Base-by-base conservation (phyloP, 306 rosid species). In the Prunus mume region DNA sequence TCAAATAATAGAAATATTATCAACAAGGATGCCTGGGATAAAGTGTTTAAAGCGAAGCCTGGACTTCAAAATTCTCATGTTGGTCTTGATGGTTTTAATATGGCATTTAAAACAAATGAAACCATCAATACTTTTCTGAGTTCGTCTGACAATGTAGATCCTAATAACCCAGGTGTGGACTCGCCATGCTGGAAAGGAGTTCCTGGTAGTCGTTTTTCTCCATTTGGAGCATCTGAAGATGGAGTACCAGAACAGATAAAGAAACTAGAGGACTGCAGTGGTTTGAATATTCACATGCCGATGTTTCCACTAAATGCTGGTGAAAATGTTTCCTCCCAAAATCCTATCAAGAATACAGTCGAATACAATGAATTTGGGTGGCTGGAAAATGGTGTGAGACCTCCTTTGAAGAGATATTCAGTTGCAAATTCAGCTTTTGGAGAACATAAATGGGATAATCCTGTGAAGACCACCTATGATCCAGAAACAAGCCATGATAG, bases 101-200 rank as follows among this genome's bases (percentile, higher is more conserved):
- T 81, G 85, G 76, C 84, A 43, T 85, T 82, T 68, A 73, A 77
- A 75, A 69, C 73, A 57, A 69, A 71, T 77, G 85, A 83, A 76
- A 84, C 62, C 78, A 22, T 83, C 81, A 82, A 60, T 84, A 71
- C 86, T 71, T 68, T 63, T 74, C 90, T 78, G 81, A 89, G 84
- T 63, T 77, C 93, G 34, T 75, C 91, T 74, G 90, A 84, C 50
- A 79, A 67, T 78, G 86, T 88, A 11, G 96, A 92, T 87, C 86
- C 75, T 61, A 83, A 79, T 83, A 90, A 88, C 81, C 87, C 87
- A 71, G 86, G 89, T 78, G 97, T 89, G 62, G 99, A 96, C 84
- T 92, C 99, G 19, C 99, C 99, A 18, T 96, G 99, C 85, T 96
- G 99, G 99, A 96, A 89, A 80, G 99, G 99, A 71, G 91, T 87